phyloP scores from a whole-genome alignment of 169 alveolate genomes.

The Cardiosporidium cionae region DNA sequence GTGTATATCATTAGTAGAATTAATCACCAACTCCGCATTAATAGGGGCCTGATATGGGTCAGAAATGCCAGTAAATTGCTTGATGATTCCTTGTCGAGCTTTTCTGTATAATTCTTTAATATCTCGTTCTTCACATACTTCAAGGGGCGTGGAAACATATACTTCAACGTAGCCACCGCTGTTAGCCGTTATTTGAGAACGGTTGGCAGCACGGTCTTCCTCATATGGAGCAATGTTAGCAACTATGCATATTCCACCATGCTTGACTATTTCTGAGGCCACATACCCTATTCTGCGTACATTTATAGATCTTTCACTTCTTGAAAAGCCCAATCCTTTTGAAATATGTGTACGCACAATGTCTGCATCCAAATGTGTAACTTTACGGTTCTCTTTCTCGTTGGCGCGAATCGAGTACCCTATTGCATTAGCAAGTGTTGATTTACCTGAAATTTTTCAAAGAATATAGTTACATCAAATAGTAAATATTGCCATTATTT shows the following conservation, averaged over 20 bases:
- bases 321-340: slow-evolving; percentile 24
- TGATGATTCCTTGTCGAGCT: slow-evolving; percentile 34
- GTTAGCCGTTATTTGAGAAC: slow-evolving; percentile 8
- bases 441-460: slow-evolving; percentile 25
- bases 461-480: background rate
- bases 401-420: slow-evolving; percentile 16
- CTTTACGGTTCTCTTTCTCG: slow-evolving; percentile 11
- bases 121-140: slow-evolving; percentile 35
- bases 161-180: slow-evolving; percentile 34
- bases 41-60: slow-evolving; percentile 40
- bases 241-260: slow-evolving; percentile 39
- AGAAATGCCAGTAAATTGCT: slow-evolving; percentile 33
- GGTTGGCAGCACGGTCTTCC: slow-evolving; percentile 19
- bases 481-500: background rate
- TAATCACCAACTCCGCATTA: slow-evolving; percentile 21
- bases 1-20: slow-evolving; percentile 9
- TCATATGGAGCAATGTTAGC: slow-evolving; percentile 38
- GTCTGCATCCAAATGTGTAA: slow-evolving; percentile 40
- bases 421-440: slow-evolving; percentile 39
- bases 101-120: slow-evolving; percentile 32
- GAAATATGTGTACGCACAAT: slow-evolving; percentile 28
- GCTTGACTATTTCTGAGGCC: slow-evolving; percentile 37
- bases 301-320: slow-evolving; percentile 22
- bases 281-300: slow-evolving; percentile 35
- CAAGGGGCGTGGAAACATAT: slow-evolving; percentile 32